Base-by-base conservation (phyloP, 140 eudicot genomes). In the Oenanthe javanica region DNA sequence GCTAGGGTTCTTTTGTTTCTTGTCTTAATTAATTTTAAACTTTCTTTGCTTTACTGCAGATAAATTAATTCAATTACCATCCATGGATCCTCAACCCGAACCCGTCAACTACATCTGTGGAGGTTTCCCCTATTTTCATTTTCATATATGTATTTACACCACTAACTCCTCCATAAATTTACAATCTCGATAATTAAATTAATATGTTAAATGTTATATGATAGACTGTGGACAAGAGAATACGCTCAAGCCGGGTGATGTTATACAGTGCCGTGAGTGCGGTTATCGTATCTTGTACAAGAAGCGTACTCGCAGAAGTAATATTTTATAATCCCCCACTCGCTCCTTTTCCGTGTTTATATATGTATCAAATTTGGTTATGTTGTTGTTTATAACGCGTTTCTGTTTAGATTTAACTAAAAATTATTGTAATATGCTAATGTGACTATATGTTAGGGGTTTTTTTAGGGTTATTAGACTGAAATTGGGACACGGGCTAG, bases 301-400 rank as follows among this genome's bases (percentile, higher is more conserved):
- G 90, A 93, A 93, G 81, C 93, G 98, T 15, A 93, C 98, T 52
- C 97, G 97, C 49, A 85, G 96, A 89, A 91, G 98, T 91, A 87
- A 64, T 66, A 4, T 31, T 51, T 15, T 31, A 31, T 31, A 31
- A 9, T 1, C 10, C 31, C 31, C 31, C 31, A 31, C 31, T 31
- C 31, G 31, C 31, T 31, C 31, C 31, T 31, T 31, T 31, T 31
- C 31, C 31, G 31, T 31, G 31, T 31, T 31, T 31, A 31, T 31
- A 31, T 31, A 31, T 31, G 31, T 51, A 14, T 51, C 19, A 5
- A 51, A 51, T 51, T 51, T 51, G 5, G 57, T 51, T 51, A 51
- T 13, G 15, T 48, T 48, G 52, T 51, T 1, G 52, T 1, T 52
- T 52, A 16, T 16, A 4, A 52, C 4, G 61, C 15, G 61, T 9